Evolutionary conservation across 306 rosid species (phyloP).

Genomic region (Dalbergia cultrata): DNA sequence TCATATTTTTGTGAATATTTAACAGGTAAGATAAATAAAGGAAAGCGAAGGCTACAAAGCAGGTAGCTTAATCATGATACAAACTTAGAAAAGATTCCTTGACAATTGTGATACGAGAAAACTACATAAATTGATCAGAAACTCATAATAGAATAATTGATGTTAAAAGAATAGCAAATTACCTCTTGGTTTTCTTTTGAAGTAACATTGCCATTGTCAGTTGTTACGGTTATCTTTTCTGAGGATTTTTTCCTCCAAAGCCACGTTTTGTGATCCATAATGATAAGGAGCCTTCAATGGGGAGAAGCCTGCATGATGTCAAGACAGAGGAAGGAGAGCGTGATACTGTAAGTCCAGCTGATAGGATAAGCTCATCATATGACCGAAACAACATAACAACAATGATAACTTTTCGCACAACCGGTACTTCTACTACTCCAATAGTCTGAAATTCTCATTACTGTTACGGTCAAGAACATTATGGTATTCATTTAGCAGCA

Average conservation of each 20-base stretch:
- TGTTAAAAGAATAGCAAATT: not conserved
- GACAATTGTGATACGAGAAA: not conserved
- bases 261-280: conserved; percentile 86
- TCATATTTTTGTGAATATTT: not conserved
- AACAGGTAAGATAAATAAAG: conserved; percentile 18
- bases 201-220: conserved; percentile 55
- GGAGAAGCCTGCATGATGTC: conserved; percentile 37
- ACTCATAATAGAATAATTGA: conserved; percentile 7
- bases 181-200: conserved; percentile 76
- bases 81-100: conserved; percentile 17
- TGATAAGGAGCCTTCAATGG: conserved; percentile 39
- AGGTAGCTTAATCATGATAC: conserved; percentile 26
- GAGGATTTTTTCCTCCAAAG: conserved; percentile 85
- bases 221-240: conserved; percentile 61
- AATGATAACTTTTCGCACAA: conserved; percentile 17
- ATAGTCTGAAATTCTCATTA: not conserved
- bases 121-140: conserved; percentile 26
- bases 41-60: not conserved
- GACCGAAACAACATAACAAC: conserved; percentile 16
- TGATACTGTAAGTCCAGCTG: not conserved
- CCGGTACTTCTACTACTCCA: not conserved
- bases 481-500: conserved; percentile 17
- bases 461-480: not conserved
- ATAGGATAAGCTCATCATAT: not conserved
- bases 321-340: not conserved